Evolutionary conservation across 495 filamentous ascomycete genomes (phyloP).

Genomic region (Saxispiralis lemnorum): DNA sequence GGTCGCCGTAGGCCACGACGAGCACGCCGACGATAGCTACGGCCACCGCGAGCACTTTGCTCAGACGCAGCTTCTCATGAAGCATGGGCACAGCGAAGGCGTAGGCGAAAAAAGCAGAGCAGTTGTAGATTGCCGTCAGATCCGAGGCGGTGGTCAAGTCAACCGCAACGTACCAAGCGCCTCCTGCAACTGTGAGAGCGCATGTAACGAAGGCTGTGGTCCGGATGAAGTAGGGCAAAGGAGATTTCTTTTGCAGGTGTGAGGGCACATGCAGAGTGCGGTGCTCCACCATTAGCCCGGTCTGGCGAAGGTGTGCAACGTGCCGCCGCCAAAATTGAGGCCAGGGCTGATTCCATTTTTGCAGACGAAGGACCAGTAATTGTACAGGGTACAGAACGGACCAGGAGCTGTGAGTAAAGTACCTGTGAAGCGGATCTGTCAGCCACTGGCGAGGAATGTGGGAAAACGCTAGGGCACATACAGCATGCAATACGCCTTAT

Average conservation of each 20-base stretch:
- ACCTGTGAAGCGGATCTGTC: slow-evolving; percentile 30
- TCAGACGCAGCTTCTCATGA: slow-evolving; percentile 58
- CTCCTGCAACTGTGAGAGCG: slow-evolving; percentile 76
- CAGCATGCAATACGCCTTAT: slow-evolving; percentile 97
- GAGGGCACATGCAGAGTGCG: slow-evolving; percentile 41
- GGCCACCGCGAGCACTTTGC: slow-evolving; percentile 66
- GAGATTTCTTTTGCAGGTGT: slow-evolving; percentile 33
- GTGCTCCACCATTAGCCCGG: slow-evolving; percentile 69
- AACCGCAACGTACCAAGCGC: slow-evolving; percentile 92
- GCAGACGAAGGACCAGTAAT: slow-evolving; percentile 58
- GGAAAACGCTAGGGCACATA: slow-evolving; percentile 31
- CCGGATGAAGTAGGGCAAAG: slow-evolving; percentile 53
- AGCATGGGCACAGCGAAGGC: slow-evolving; percentile 81
- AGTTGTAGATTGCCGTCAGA: slow-evolving; percentile 96
- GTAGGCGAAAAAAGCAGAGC: slow-evolving; percentile 95
- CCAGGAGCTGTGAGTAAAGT: slow-evolving; percentile 91
- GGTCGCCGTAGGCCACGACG: slow-evolving; percentile 80
- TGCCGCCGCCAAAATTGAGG: slow-evolving; percentile 75
- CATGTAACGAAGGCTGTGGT: slow-evolving; percentile 67
- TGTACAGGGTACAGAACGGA: slow-evolving; percentile 69
- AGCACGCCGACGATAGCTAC: slow-evolving; percentile 80
- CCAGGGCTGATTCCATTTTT: slow-evolving; percentile 59
- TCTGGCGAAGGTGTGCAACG: slow-evolving; percentile 51
- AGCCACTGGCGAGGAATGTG: background rate
- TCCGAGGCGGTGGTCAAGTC: slow-evolving; percentile 81